Evolutionary conservation across 202 grass and related monocot species (phyloP).

Genomic region (Dendrocalamus latiflorus): DNA sequence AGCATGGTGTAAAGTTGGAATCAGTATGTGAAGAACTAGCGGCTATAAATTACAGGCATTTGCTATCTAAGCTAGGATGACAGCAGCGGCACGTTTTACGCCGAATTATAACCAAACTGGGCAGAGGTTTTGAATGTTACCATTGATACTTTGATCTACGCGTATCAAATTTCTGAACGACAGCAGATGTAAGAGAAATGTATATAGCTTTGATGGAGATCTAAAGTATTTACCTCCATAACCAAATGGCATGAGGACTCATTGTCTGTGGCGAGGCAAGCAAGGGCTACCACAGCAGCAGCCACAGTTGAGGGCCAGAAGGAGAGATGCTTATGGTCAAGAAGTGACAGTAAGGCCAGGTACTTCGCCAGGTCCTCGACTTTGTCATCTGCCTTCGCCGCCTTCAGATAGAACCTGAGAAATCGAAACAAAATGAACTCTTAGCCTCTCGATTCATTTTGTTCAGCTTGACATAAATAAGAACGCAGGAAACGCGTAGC

Average conservation of each 20-base stretch:
- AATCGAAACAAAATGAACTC: neutral
- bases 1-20: neutral
- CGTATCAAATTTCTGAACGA: neutral
- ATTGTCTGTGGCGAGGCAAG: conserved; percentile 66
- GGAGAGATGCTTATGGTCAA: conserved; percentile 70
- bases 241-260: conserved; percentile 55
- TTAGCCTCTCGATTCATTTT: neutral
- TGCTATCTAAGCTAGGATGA: neutral
- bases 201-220: neutral
- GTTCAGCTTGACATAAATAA: neutral
- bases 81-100: neutral
- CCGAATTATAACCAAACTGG: neutral
- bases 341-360: conserved; percentile 52
- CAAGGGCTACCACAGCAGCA: conserved; percentile 73
- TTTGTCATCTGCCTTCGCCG: conserved; percentile 54
- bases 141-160: neutral
- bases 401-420: conserved; percentile 89
- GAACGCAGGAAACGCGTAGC: neutral
- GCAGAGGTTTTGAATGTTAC: neutral
- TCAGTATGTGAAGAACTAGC: neutral
- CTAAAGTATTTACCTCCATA: conserved; percentile 58
- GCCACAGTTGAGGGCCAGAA: conserved; percentile 88
- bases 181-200: neutral
- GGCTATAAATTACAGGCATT: neutral
- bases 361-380: conserved; percentile 47